A percentile compares a stretch with the other conserved stretches of the same genome.
Conservation (phyloP, 129 eudicot species). For the Sambucus nigra region DNA sequence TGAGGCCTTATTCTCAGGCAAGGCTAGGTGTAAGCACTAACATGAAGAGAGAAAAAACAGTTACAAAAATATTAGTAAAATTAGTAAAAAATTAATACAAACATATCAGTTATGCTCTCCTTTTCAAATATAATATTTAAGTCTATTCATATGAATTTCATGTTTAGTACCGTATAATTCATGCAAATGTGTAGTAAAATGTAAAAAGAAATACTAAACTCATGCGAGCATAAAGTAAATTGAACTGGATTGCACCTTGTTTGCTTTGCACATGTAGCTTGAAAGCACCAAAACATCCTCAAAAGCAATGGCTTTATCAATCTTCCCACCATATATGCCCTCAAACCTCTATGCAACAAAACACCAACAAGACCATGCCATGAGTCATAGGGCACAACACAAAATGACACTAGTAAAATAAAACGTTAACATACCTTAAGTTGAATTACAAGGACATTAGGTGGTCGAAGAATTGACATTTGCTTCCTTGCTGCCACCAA, state of each 20-base stretch:
- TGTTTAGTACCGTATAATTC: not conserved
- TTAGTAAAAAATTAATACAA: no score
- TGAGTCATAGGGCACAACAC: slow-evolving; percentile 1
- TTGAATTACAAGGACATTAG: slow-evolving; percentile 92
- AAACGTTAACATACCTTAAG: slow-evolving; percentile 49
- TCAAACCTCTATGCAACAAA: slow-evolving; percentile 68
- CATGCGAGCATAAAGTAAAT: not conserved
- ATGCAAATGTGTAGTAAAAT: not conserved
- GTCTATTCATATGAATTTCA: not conserved
- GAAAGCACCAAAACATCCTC: slow-evolving; percentile 82
- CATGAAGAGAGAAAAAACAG: no score
- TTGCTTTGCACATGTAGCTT: slow-evolving; percentile 86
- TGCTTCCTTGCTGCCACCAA: slow-evolving; percentile 90
- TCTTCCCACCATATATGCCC: slow-evolving; percentile 75
- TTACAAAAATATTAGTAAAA: no score
- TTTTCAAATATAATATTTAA: not conserved
- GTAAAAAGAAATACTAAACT: not conserved
- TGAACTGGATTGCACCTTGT: slow-evolving; percentile 44
- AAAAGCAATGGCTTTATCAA: slow-evolving; percentile 74
- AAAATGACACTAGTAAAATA: not conserved
- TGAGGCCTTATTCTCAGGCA: no score
- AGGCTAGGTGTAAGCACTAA: no score
- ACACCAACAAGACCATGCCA: slow-evolving; percentile 13
- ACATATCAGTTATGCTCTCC: no score
- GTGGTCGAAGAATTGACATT: slow-evolving; percentile 87